Percentiles rank a stretch among this genome's conserved stretches.
phyloP scores from a whole-genome alignment of 345 rosid species.

The Linum tenue region DNA sequence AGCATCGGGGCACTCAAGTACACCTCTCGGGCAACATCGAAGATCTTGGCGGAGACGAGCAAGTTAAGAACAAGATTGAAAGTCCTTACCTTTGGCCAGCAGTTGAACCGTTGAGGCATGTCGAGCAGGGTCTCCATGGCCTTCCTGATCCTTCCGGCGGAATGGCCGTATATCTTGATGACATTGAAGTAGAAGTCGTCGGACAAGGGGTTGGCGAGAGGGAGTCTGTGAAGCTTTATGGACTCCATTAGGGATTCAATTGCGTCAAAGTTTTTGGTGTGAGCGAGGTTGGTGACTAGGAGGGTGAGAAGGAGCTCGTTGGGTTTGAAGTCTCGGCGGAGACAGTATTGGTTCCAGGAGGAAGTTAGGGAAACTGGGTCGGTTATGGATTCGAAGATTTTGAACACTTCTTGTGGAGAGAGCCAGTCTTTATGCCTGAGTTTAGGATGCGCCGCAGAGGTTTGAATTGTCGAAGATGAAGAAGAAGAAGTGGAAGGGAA shows the following conservation, averaged over 20 bases:
- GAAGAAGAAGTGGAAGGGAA: neutral
- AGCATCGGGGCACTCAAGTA: conserved; percentile 49
- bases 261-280: conserved; percentile 54
- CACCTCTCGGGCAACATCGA: conserved; percentile 47
- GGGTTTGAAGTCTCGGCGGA: conserved; percentile 68
- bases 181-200: conserved; percentile 65
- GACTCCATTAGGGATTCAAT: conserved; percentile 46
- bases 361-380: conserved; percentile 43
- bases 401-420: conserved; percentile 55
- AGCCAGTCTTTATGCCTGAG: conserved; percentile 80
- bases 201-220: conserved; percentile 34
- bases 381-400: conserved; percentile 41
- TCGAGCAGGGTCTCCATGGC: conserved; percentile 53
- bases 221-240: conserved; percentile 34
- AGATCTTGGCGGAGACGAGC: conserved; percentile 60
- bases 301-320: conserved; percentile 55
- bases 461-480: neutral
- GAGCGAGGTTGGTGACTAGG: conserved; percentile 44
- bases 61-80: conserved; percentile 65
- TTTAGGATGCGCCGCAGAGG: conserved; percentile 10
- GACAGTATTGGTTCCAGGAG: conserved; percentile 47
- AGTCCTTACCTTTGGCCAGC: conserved; percentile 64
- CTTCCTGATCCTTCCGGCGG: conserved; percentile 48
- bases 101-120: conserved; percentile 54
- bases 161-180: conserved; percentile 58